Evolutionary conservation across 495 filamentous ascomycete species (phyloP).

Genomic region (Xylaria curta): DNA sequence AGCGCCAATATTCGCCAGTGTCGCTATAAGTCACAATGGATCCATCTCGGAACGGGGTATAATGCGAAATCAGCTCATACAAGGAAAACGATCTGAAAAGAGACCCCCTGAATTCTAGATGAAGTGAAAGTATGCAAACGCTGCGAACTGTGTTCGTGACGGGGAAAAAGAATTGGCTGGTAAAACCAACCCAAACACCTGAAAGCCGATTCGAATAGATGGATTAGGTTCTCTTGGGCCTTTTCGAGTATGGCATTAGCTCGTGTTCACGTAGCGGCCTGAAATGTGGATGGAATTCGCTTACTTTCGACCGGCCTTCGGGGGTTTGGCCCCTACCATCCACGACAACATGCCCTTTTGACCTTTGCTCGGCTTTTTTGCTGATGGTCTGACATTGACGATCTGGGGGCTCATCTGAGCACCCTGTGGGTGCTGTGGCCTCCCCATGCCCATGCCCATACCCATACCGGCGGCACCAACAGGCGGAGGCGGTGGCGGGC

Average conservation of each 20-base stretch:
- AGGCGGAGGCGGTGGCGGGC: constrained; percentile 26
- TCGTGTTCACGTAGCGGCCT: neutral
- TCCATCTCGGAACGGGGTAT: constrained; percentile 43
- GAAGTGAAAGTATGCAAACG: constrained; percentile 19
- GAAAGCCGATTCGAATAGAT: constrained; percentile 6
- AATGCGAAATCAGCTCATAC: constrained; percentile 39
- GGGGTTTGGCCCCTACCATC: constrained; percentile 40
- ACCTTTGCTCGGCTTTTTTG: constrained; percentile 36
- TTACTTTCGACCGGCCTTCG: constrained; percentile 40
- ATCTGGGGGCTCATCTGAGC: constrained; percentile 13
- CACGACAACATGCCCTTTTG: constrained; percentile 44
- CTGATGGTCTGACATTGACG: constrained; percentile 31
- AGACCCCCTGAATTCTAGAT: constrained; percentile 28
- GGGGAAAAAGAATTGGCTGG: constrained; percentile 3
- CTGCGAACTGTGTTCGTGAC: constrained; percentile 9
- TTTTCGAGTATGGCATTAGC: constrained; percentile 12
- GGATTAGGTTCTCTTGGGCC: constrained; percentile 9
- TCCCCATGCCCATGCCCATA: neutral
- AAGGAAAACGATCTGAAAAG: constrained; percentile 31
- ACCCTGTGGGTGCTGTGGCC: constrained; percentile 4
- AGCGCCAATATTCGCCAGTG: constrained; percentile 33
- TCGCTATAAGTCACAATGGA: constrained; percentile 36
- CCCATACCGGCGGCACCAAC: neutral
- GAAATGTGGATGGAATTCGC: neutral
- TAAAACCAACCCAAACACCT: neutral